Conservation (phyloP, 805 yeast species). For the Starmerella sp. region DNA sequence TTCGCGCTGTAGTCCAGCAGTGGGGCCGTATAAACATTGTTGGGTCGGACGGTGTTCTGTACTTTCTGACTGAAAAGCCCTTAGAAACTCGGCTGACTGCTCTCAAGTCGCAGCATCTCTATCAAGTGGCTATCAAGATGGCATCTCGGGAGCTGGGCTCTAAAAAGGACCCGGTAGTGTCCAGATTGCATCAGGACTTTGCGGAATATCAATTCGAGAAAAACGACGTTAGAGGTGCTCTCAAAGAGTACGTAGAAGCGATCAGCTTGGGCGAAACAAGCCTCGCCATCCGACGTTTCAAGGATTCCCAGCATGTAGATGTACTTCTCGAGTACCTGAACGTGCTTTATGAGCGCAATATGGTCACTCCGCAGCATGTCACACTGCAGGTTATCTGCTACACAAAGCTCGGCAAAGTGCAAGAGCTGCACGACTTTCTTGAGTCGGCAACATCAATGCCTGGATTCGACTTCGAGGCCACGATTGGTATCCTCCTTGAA, state of each 20-base stretch:
- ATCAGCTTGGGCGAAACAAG: slow-evolving; percentile 51
- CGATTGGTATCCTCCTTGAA: slow-evolving; percentile 39
- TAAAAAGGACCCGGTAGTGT: slow-evolving; percentile 15
- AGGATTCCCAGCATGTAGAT: slow-evolving; percentile 61
- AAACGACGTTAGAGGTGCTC: slow-evolving; percentile 57
- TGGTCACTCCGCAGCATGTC: slow-evolving; percentile 68
- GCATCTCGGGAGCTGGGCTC: slow-evolving; percentile 31
- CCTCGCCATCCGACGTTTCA: slow-evolving; percentile 65
- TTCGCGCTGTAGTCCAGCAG: slow-evolving; percentile 45
- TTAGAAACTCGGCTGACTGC: slow-evolving; percentile 57
- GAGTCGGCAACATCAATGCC: slow-evolving; percentile 31
- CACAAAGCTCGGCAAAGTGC: slow-evolving; percentile 57
- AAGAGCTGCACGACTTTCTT: slow-evolving; percentile 49
- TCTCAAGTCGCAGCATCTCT: slow-evolving; percentile 58
- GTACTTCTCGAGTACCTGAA: slow-evolving; percentile 54
- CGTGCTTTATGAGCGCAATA: slow-evolving; percentile 41
- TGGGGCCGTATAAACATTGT: slow-evolving; percentile 52
- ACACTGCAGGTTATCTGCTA: slow-evolving; percentile 68
- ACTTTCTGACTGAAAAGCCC: slow-evolving; percentile 54
- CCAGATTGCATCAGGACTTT: slow-evolving; percentile 36
- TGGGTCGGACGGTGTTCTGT: slow-evolving; percentile 65
- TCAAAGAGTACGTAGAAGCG: slow-evolving; percentile 58
- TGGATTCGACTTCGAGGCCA: slow-evolving; percentile 53
- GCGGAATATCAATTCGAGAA: slow-evolving; percentile 64
- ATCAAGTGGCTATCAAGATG: slow-evolving; percentile 57